Evolutionary conservation across 2,329 filamentous ascomycete species (phyloP), one percentile per base, ranked within the genome.

Genomic region (Lasiodiplodia theobromae): DNA sequence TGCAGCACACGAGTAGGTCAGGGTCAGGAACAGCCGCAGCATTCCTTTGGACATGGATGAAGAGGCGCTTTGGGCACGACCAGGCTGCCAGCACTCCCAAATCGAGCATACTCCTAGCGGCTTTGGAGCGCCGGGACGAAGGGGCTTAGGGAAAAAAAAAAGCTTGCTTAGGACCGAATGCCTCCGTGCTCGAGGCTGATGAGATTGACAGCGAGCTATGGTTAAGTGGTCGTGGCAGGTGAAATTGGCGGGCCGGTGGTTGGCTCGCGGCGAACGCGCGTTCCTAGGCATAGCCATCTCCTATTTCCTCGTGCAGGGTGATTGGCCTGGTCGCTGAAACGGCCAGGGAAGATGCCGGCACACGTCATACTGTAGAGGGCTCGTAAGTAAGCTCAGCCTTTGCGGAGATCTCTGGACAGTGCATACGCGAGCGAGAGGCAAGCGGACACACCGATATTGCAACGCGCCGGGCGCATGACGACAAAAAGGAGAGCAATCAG

Each of bases 281-380:
- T 64, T 64, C 60, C 60, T 63, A 28, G 58, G 11, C 28, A 49
- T 5, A 62, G 57, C 23, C 38, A 47, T 47, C 57, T 62, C 25
- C 58, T 52, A 49, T 37, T 63, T 63, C 38, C 40, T 63, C 25
- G 16, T 21, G 21, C 40, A 23, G 51, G 34, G 18, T 63, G 58
- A 49, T 63, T 51, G 60, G 60, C 31, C 60, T 28, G 44, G 44
- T n/a, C 44, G 44, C 31, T 37, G 60, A 64, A 52, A 64, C 60
- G 60, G 47, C 21, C 60, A 64, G 60, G 60, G 60, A 64, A 52
- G 60, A 64, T 64, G 60, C 44, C 60, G 60, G 47, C 60, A 64
- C 60, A 64, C 60, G 60, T 64, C 60, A 64, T 64, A 16, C 23
- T 37, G 10, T 21, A 25, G 56, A 6, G 23, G 18, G 37, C 52